These are phyloP conservation scores for Boeremia lycopersici DNA, from an alignment of 2,329 filamentous ascomycete species.

Conservation along the genomic window DNA sequence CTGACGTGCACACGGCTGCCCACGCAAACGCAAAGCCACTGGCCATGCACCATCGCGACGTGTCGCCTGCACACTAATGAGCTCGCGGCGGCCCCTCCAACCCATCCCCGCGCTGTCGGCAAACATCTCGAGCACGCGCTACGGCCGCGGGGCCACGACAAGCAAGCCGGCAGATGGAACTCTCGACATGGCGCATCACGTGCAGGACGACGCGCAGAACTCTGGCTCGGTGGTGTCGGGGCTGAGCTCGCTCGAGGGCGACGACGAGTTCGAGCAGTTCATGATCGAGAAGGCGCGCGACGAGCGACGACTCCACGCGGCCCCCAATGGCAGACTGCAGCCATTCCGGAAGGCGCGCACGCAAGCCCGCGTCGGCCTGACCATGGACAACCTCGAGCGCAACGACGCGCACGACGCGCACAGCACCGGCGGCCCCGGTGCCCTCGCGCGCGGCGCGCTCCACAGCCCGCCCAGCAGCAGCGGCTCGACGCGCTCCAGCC, in stretches of 20 bases:
- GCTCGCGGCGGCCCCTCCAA: conserved; percentile 43
- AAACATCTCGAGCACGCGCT: conserved; percentile 32
- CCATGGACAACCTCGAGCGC: conserved; percentile 52
- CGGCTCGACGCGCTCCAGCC: conserved; percentile 47
- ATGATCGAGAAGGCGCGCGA: conserved; percentile 54
- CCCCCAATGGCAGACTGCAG: conserved; percentile 39
- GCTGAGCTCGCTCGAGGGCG: conserved; percentile 50
- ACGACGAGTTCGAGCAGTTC: conserved; percentile 52
- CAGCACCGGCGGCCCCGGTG: conserved; percentile 18
- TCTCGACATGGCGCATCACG: conserved; percentile 29
- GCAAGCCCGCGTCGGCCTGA: conserved; percentile 48
- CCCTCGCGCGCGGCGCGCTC: conserved; percentile 10
- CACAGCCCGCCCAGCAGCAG: conserved; percentile 45
- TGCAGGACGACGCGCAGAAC: conserved; percentile 31
- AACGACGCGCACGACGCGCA: conserved; percentile 30
- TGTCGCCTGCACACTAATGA: conserved; percentile 32
- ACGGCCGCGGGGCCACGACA: conserved; percentile 25
- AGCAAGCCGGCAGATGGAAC: conserved; percentile 25
- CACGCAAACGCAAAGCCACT: not conserved
- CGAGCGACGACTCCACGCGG: conserved; percentile 47
- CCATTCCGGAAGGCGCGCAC: conserved; percentile 53
- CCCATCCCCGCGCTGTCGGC: conserved; percentile 39
- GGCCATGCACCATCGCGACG: conserved; percentile 24
- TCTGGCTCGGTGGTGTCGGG: conserved; percentile 37
- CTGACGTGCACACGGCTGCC: conserved; percentile 1